A percentile compares a stretch with the other conserved stretches of the same genome.
Conservation (phyloP, 768 basidiomycete genomes). For the Boletellus ananas region DNA sequence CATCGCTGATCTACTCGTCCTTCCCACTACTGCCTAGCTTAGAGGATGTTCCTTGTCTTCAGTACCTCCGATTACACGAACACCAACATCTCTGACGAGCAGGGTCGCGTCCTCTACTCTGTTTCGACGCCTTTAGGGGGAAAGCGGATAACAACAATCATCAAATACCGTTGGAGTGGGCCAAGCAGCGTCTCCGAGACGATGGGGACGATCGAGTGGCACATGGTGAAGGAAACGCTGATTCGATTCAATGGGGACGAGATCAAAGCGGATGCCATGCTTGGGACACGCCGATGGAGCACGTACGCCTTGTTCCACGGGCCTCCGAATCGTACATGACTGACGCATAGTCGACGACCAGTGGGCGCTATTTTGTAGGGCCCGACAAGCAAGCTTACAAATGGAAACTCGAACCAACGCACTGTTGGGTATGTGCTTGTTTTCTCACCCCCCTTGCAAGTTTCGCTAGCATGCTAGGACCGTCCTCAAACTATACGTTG, state of each 20-base stretch:
- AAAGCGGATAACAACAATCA: constrained; percentile 23
- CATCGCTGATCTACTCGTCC: neutral
- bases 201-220: constrained; percentile 37
- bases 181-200: constrained; percentile 16
- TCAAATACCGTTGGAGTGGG: constrained; percentile 23
- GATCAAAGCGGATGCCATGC: constrained; percentile 21
- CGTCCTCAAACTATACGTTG: neutral
- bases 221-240: constrained; percentile 21
- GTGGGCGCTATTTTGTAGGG: constrained; percentile 32
- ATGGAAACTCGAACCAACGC: constrained; percentile 31
- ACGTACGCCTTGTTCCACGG: constrained; percentile 13
- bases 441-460: neutral
- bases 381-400: constrained; percentile 32
- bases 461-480: neutral
- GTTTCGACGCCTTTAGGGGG: constrained; percentile 13
- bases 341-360: constrained; percentile 8
- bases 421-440: constrained; percentile 22
- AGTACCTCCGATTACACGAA: constrained; percentile 19
- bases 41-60: constrained; percentile 21
- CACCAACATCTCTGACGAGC: constrained; percentile 15
- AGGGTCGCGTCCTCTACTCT: constrained; percentile 20
- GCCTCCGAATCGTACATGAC: neutral
- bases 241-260: constrained; percentile 32
- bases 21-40: neutral
- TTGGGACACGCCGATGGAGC: constrained; percentile 20